These are phyloP conservation scores for Populus pruinosa DNA, from an alignment of 345 rosid genomes.

Conservation along the genomic window DNA sequence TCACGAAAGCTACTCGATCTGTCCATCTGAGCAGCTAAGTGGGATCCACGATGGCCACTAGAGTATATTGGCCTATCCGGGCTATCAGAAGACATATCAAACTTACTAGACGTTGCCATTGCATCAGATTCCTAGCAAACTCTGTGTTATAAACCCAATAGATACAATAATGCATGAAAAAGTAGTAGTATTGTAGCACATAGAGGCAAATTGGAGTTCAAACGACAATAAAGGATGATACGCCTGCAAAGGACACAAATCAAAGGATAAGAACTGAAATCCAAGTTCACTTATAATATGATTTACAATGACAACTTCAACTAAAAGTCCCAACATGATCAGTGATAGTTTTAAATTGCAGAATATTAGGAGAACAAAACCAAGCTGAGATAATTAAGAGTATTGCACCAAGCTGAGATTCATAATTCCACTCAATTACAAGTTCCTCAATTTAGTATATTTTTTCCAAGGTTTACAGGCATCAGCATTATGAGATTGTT, in stretches of 20 bases:
- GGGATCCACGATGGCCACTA: constrained; percentile 76
- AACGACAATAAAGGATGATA: constrained; percentile 13
- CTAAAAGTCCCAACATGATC: not conserved
- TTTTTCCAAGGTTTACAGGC: not conserved
- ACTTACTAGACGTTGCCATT: constrained; percentile 84
- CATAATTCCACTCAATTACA: not conserved
- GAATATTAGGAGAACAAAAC: constrained; percentile 8
- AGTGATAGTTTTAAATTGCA: not conserved
- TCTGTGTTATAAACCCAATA: constrained; percentile 45
- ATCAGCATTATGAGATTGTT: not conserved
- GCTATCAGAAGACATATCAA: constrained; percentile 78
- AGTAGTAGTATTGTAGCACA: constrained; percentile 46
- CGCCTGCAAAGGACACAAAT: constrained; percentile 46
- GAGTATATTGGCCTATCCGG: constrained; percentile 71
- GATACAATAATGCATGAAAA: constrained; percentile 68
- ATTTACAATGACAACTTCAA: not conserved
- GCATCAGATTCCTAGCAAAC: constrained; percentile 49
- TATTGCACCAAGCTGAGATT: constrained; percentile 1
- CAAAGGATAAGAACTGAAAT: constrained; percentile 15
- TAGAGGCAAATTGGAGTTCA: constrained; percentile 40
- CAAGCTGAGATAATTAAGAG: not conserved
- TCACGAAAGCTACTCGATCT: constrained; percentile 88
- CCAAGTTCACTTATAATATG: constrained; percentile 2
- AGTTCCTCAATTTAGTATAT: not conserved
- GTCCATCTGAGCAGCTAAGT: constrained; percentile 65